Percentiles rank a stretch among this genome's conserved stretches.
These are phyloP conservation scores for Sophora flavescens DNA, from an alignment of 306 rosid genomes.

Conservation along the genomic window DNA sequence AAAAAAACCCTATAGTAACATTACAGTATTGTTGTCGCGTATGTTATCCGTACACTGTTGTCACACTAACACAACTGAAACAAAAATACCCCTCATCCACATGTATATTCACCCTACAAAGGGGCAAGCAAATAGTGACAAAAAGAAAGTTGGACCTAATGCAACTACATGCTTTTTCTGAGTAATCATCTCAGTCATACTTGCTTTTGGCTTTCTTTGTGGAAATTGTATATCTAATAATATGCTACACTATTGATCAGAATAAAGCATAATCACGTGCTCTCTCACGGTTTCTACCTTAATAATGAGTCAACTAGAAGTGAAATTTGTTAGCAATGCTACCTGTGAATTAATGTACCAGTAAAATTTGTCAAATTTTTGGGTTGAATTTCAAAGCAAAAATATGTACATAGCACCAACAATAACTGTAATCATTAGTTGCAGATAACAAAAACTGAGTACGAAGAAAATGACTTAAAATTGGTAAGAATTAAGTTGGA, in stretches of 20 bases:
- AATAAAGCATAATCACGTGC: background rate
- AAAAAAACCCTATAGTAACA: no score
- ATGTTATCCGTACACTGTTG: no score
- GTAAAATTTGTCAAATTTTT: background rate
- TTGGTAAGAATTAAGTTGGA: background rate
- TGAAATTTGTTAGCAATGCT: background rate
- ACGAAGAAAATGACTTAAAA: background rate
- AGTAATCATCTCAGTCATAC: constrained; percentile 6
- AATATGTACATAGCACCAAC: background rate
- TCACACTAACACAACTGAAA: no score
- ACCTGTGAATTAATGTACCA: background rate
- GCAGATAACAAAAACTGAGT: background rate
- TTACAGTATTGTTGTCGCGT: no score
- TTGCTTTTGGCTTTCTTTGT: constrained; percentile 31
- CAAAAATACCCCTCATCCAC: background rate
- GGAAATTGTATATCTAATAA: background rate
- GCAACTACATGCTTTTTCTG: constrained; percentile 32
- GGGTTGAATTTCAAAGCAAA: background rate
- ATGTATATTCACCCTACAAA: constrained; percentile 46
- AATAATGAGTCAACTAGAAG: background rate
- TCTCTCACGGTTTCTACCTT: background rate
- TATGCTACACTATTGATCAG: background rate
- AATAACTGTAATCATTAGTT: background rate
- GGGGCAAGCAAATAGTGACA: constrained; percentile 68
- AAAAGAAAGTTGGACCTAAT: constrained; percentile 57